Base-by-base conservation (phyloP, 176 grass and related monocot genomes). In the Leersia perrieri region DNA sequence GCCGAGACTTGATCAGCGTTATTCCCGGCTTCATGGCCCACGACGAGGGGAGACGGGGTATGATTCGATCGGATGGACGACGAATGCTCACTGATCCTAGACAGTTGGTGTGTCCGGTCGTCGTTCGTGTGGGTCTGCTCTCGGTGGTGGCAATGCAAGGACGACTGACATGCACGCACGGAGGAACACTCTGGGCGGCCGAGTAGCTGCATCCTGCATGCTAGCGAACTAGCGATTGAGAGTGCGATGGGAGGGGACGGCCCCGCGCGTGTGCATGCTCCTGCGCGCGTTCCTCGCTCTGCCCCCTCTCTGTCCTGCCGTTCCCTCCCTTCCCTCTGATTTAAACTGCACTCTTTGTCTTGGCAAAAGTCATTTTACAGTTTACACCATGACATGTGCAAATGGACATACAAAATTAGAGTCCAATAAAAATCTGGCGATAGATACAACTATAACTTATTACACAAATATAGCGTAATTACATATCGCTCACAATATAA, bases 1-100 rank as follows among this genome's bases (percentile, higher is more conserved):
- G 39, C 20, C 62, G 77, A 5, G 84, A 80, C 65, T 79, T 86
- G 5, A 86, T 36, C 33, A 73, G n/a, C n/a, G n/a, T n/a, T n/a
- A n/a, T 73, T 7, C 53, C 53, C 4, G 84, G 69, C 55, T 82
- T 87, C 78, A 82, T 53, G 49, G 49, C 49, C 7, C 18, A 53
- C 49, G 5, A 53, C 49, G 12, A 53, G n/a, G n/a, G n/a, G n/a
- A n/a, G n/a, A n/a, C n/a, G n/a, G n/a, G n/a, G n/a, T n/a, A n/a
- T n/a, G n/a, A 15, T 22, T 53, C 49, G 49, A 53, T 30, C 57
- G 53, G n/a, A 25, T 58, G 53, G 53, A 58, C 7, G 2, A 25
- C 45, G 45, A 58, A 2, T 2, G 5, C 49, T 53, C 49, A 53
- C 18, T 22, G n/a, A n/a, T n/a, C n/a, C n/a, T n/a, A n/a, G n/a